These are phyloP conservation scores for Eleusine indica DNA, from an alignment of 176 grass and related monocot species.

Conservation along the genomic window DNA sequence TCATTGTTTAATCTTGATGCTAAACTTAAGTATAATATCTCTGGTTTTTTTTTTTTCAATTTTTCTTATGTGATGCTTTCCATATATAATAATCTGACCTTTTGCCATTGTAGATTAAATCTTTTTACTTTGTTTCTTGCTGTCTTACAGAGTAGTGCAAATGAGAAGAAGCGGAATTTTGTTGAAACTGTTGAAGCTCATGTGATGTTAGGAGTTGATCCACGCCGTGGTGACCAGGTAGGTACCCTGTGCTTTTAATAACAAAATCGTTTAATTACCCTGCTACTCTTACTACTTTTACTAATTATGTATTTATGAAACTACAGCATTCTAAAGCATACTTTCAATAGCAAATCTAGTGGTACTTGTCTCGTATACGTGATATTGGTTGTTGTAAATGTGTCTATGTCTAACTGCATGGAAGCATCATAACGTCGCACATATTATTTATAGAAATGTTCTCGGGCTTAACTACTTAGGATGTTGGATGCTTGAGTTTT, in stretches of 20 bases:
- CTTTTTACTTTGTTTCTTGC: constrained; percentile 33
- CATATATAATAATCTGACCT: background rate
- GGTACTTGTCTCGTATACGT: background rate
- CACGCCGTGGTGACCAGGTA: constrained; percentile 96
- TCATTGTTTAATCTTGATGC: background rate
- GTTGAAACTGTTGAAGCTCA: constrained; percentile 93
- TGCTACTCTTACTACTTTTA: background rate
- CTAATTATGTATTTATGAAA: constrained; percentile 2
- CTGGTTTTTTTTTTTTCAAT: background rate
- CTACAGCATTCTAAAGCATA: background rate
- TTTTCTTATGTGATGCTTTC: background rate
- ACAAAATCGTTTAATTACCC: background rate
- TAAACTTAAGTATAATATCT: background rate
- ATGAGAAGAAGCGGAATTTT: constrained; percentile 69
- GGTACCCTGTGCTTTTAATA: constrained; percentile 40
- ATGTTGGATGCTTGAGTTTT: constrained; percentile 2
- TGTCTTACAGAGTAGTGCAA: constrained; percentile 69
- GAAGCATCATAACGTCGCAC: background rate
- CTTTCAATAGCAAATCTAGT: background rate
- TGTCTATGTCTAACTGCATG: background rate
- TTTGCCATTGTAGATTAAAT: background rate
- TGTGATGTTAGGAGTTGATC: constrained; percentile 95
- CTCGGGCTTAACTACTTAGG: background rate
- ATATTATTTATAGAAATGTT: constrained; percentile 13
- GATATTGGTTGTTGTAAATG: background rate